These are phyloP conservation scores for Apostasia ramifera DNA, from an alignment of 106 monocot genomes.

Conservation along the genomic window DNA sequence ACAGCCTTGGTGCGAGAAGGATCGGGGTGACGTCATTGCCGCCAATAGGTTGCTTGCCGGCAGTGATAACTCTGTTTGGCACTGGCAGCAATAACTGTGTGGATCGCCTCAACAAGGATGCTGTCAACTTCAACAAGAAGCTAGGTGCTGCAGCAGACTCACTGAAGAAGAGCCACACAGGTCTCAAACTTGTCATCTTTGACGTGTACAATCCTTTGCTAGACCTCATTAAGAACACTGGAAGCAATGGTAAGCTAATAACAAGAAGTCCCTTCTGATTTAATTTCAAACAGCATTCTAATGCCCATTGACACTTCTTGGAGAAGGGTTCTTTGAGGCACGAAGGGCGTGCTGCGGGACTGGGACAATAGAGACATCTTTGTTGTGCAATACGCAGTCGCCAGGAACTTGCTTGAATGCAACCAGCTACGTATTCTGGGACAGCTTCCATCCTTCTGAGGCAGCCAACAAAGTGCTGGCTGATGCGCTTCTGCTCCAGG, in stretches of 20 bases:
- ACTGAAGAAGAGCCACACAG: conserved; percentile 34
- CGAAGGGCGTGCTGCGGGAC: conserved; percentile 90
- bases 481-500: conserved; percentile 51
- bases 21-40: conserved; percentile 83
- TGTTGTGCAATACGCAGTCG: conserved; percentile 62
- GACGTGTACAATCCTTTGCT: conserved; percentile 76
- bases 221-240: conserved; percentile 50
- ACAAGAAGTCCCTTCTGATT: background rate
- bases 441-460: conserved; percentile 80
- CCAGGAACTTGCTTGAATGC: conserved; percentile 84
- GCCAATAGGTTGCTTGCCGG: conserved; percentile 77
- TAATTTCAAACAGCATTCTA: background rate
- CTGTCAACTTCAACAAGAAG: conserved; percentile 67
- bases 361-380: conserved; percentile 82
- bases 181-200: conserved; percentile 69
- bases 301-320: background rate
- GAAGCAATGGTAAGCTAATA: conserved; percentile 28
- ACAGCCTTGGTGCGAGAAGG: conserved; percentile 54
- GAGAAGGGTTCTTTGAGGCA: conserved; percentile 66
- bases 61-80: conserved; percentile 72
- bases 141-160: conserved; percentile 19
- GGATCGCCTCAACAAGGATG: conserved; percentile 56
- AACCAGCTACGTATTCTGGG: conserved; percentile 94
- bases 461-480: conserved; percentile 66
- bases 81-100: conserved; percentile 44